phyloP scores from a whole-genome alignment of 192 early-diverging fungal genomes.

The Rhizoclosmatium sp. region DNA sequence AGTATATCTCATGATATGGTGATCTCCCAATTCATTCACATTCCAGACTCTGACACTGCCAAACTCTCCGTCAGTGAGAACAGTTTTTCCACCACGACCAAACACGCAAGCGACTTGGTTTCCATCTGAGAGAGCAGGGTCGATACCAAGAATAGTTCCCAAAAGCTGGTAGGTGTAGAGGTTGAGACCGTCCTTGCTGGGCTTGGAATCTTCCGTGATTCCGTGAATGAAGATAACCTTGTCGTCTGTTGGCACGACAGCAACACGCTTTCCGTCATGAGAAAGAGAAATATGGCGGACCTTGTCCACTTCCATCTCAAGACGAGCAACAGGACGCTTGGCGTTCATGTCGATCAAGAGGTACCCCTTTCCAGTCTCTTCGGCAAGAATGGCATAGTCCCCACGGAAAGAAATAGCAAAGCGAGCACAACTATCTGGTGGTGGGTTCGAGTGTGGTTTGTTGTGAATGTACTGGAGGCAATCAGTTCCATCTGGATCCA shows the following conservation, averaged over 20 bases:
- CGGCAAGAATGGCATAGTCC: slow-evolving; percentile 34
- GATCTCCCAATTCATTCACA: slow-evolving; percentile 39
- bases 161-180: slow-evolving; percentile 26
- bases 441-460: slow-evolving; percentile 37
- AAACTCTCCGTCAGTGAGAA: slow-evolving; percentile 38
- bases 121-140: slow-evolving; percentile 25
- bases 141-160: slow-evolving; percentile 39
- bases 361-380: slow-evolving; percentile 40
- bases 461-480: slow-evolving; percentile 41
- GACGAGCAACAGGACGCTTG: slow-evolving; percentile 37
- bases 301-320: slow-evolving; percentile 35
- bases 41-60: slow-evolving; percentile 35
- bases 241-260: slow-evolving; percentile 36
- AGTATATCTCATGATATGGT: slow-evolving; percentile 14
- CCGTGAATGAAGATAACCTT: slow-evolving; percentile 42
- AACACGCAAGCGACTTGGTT: slow-evolving; percentile 21
- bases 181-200: neutral
- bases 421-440: slow-evolving; percentile 33
- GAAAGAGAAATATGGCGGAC: slow-evolving; percentile 33
- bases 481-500: slow-evolving; percentile 29
- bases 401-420: slow-evolving; percentile 34
- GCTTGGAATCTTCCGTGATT: slow-evolving; percentile 25
- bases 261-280: slow-evolving; percentile 38
- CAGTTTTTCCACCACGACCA: slow-evolving; percentile 37
- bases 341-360: slow-evolving; percentile 40